Base-by-base conservation (phyloP, 2,329 filamentous ascomycete species). In the Trichoderma guizhouense region DNA sequence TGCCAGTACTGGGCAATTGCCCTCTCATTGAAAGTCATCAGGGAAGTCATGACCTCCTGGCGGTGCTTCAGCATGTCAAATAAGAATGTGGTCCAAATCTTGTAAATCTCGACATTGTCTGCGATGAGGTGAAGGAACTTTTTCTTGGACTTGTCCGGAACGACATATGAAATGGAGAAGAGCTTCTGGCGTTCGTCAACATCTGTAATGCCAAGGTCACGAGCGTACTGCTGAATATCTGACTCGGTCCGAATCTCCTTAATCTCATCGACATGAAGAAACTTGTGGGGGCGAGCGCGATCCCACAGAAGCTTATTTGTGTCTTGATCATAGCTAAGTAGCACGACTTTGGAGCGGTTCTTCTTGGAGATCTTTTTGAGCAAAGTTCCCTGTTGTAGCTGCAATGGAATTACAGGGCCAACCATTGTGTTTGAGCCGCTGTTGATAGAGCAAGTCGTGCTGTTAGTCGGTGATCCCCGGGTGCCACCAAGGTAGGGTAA, bases 191-290 rank as follows among this genome's bases (percentile, higher is more conserved):
- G 92, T 51, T 90, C 88, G 7, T 88, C 84, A n/a, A 43, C 39
- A 66, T 91, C 88, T 0, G 91, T 83, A 26, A 96, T 84, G 51
- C 90, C 89, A 78, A 92, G 93, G 80, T 98, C 95, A 77, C 95
- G 90, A 55, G 93, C 92, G 79, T 97, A 97, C 79, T 97, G 95
- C 71, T 93, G 90, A 21, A 95, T 93, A 79, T 98, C 93, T 14
- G 88, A 88, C 21, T 93, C 94, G 39, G 91, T 90, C 74, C 95
- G 91, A 62, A 98, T 94, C 78, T 97, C 94, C 78, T 93, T 92
- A 77, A 99, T 95, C 79, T 98, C 94, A 78, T 99, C 96, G 74
- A 99, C 93, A 80, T 97, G 97, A 74, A 99, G 92, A 68, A 90
- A 90, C 80, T 98, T 98, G 28, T 90, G 89, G 1, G 92, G 91